A percentile compares a stretch with the other conserved stretches of the same genome.
Evolutionary conservation across 2,329 filamentous ascomycete genomes (phyloP).

Genomic region (Ceratocystis alfenasii): DNA sequence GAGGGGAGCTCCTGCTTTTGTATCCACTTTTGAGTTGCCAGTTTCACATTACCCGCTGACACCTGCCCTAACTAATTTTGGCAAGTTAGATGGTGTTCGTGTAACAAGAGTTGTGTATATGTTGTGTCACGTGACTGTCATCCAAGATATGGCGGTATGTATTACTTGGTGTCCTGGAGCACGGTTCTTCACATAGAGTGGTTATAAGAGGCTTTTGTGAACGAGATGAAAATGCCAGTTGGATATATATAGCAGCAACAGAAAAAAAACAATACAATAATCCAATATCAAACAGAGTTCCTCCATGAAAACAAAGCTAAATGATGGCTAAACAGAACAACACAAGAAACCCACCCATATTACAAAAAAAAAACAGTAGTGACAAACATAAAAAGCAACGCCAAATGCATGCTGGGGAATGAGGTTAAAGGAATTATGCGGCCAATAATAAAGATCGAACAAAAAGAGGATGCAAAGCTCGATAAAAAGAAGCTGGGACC

Average conservation of each 20-base stretch:
- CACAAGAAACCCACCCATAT: not conserved
- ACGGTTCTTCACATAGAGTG: not conserved
- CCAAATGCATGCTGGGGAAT: slow-evolving; percentile 3
- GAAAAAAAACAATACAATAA: not conserved
- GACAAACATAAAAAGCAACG: slow-evolving; percentile 11
- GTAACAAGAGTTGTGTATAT: not conserved
- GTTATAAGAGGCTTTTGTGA: not conserved
- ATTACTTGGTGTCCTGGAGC: no score
- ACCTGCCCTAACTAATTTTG: not conserved
- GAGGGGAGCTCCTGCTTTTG: not conserved
- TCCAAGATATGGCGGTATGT: not conserved
- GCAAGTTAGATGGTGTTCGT: not conserved
- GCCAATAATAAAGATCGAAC: not conserved
- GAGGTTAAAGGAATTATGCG: not conserved
- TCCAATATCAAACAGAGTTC: slow-evolving; percentile 9
- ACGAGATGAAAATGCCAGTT: not conserved
- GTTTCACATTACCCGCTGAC: not conserved
- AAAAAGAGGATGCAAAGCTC: not conserved
- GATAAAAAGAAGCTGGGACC: not conserved
- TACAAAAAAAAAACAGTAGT: not conserved
- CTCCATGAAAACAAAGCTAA: slow-evolving; percentile 6
- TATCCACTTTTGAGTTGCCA: not conserved
- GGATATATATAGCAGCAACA: not conserved
- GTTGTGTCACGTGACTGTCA: slow-evolving; percentile 2
- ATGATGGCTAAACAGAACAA: not conserved